Evolutionary conservation across 371 early-diverging fungal genomes (phyloP).

Genomic region (Capniomyces stellatus): DNA sequence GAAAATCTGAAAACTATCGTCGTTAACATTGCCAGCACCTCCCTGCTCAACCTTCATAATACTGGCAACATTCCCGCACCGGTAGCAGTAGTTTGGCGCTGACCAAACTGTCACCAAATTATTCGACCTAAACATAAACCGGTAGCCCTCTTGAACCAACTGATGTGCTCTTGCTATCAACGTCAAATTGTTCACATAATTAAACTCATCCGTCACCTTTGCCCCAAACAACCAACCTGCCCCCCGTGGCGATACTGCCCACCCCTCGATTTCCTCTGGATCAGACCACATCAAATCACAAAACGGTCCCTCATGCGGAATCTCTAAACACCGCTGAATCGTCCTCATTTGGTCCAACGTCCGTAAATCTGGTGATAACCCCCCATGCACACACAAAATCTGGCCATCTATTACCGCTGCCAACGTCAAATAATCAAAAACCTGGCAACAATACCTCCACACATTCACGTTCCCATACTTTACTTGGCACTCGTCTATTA

Average conservation of each 20-base stretch:
- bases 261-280: conserved; percentile 93
- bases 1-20: conserved; percentile 82
- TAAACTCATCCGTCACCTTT: conserved; percentile 93
- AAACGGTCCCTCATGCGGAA: conserved; percentile 98
- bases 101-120: conserved; percentile 98
- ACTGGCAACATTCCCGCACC: conserved; percentile 98
- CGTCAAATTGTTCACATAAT: conserved; percentile 85
- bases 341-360: conserved; percentile 95
- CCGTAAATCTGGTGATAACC: conserved; percentile 91
- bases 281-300: conserved; percentile 98
- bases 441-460: conserved; percentile 97
- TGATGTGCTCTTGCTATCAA: conserved; percentile 77
- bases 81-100: conserved; percentile 99
- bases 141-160: conserved; percentile 88
- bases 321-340: conserved; percentile 94
- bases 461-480: conserved; percentile 97
- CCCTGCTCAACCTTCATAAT: conserved; percentile 92
- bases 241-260: conserved; percentile 96
- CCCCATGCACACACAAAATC: conserved; percentile 97
- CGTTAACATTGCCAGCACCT: conserved; percentile 44
- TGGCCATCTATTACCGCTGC: conserved; percentile 79
- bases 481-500: conserved; percentile 73
- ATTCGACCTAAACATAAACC: conserved; percentile 85
- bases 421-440: conserved; percentile 97
- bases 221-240: conserved; percentile 98